These are phyloP conservation scores for Dentipellis fragilis DNA, from an alignment of 768 basidiomycete species.

Conservation along the genomic window DNA sequence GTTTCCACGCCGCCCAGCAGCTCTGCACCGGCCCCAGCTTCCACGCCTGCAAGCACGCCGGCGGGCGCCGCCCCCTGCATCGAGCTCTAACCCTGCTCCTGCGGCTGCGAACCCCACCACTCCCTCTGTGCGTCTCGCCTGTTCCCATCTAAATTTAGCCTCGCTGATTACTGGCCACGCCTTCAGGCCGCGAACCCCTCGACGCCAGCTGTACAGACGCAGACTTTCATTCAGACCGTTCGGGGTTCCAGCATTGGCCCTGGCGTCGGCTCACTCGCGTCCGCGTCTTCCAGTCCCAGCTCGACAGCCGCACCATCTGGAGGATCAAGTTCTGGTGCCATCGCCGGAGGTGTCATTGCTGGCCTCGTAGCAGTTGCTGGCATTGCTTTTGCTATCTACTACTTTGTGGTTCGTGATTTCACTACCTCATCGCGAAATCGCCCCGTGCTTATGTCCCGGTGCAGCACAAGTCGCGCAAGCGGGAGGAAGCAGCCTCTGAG, in stretches of 20 bases:
- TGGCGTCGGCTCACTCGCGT: background rate
- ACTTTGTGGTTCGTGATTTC: constrained; percentile 24
- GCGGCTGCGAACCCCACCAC: background rate
- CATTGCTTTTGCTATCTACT: constrained; percentile 22
- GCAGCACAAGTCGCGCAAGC: constrained; percentile 19
- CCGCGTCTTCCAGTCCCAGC: constrained; percentile 2
- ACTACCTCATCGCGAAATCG: background rate
- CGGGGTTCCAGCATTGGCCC: background rate
- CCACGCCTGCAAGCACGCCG: background rate
- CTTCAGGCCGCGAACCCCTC: too few species aligned
- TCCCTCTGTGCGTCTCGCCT: background rate
- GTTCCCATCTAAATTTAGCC: background rate
- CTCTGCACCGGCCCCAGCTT: background rate
- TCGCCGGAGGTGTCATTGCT: constrained; percentile 26
- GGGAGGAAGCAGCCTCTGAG: constrained; percentile 22
- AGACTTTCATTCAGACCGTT: constrained; percentile 1
- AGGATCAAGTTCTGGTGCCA: constrained; percentile 16
- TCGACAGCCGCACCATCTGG: background rate
- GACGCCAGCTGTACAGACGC: background rate
- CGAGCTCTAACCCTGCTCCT: background rate
- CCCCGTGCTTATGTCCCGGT: background rate
- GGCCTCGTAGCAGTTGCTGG: constrained; percentile 23
- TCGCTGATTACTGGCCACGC: background rate
- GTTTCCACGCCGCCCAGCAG: background rate
- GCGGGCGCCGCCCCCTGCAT: background rate